Evolutionary conservation across 352 stramenopile genomes (phyloP), one percentile per base, ranked within the genome.

Genomic region (Phytophthora vignae): DNA sequence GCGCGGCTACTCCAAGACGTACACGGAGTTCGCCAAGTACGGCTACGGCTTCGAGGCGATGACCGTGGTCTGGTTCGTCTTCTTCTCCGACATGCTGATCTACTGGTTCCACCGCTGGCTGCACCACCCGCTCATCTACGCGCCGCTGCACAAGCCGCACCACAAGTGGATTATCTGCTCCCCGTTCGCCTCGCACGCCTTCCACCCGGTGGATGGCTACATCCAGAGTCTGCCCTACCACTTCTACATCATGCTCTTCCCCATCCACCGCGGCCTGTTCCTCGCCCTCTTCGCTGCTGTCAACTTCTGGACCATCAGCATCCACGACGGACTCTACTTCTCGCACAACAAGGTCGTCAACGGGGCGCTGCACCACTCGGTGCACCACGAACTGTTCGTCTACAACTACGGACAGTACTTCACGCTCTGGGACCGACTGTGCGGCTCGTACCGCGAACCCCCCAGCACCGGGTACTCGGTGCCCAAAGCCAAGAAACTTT

Each of bases 251-350:
- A 81, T 92, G 60, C 58, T 90, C 8, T 86, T 91, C 63, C 87
- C 87, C 14, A 77, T 92, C 29, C 82, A 94, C 67, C 80, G 83
- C 55, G 73, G 69, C 3, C 49, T 85, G 10, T 91, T 90, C 76
- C 78, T 94, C 36, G 76, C 69, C 48, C 67, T 90, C 17, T 94
- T 92, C 64, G 29, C 82, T 15, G 56, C 80, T 1, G 83, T 92
- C 58, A 94, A 94, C 70, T 88, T 87, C 57, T 94, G 87, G 87
- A 92, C 87, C 15, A 90, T 94, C 69, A 90, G 81, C 66, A 94
- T 94, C 72, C 87, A 94, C 69, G 83, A 90, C 61, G 87, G 82
- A 0, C 66, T 81, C 52, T 77, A 89, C 67, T 42, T 93, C 52
- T 69, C 82, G 33, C 76, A 85, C 56, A 90, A 88, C 70, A 69